A percentile compares a stretch with the other conserved stretches of the same genome.
These are phyloP conservation scores for Penicillium freii DNA, from an alignment of 2,329 filamentous ascomycete species.

Conservation along the genomic window DNA sequence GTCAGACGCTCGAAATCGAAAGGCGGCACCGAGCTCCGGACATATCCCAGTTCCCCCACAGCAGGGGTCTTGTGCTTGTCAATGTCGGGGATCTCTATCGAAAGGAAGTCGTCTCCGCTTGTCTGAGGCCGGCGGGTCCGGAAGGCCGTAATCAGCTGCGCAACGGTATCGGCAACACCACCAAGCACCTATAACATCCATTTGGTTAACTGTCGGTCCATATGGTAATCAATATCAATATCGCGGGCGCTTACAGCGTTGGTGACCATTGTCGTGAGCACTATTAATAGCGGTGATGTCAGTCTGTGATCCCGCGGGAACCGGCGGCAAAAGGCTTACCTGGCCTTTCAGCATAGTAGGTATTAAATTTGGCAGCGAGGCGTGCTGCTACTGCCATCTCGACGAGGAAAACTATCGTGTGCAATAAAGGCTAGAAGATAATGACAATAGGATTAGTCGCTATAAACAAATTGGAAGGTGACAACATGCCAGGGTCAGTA, in stretches of 20 bases:
- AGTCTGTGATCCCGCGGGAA: conserved; percentile 9
- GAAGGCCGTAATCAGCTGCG: conserved; percentile 85
- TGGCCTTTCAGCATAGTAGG: conserved; percentile 87
- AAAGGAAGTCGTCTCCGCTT: conserved; percentile 65
- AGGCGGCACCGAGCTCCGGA: conserved; percentile 65
- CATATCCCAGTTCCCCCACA: conserved; percentile 64
- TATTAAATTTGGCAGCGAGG: conserved; percentile 83
- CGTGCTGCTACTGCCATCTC: conserved; percentile 84
- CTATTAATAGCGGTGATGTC: conserved; percentile 43
- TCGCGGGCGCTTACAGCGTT: conserved; percentile 66
- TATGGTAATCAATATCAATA: not conserved
- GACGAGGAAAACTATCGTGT: conserved; percentile 78
- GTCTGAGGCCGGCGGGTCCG: conserved; percentile 59
- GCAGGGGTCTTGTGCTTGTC: conserved; percentile 73
- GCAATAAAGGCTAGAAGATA: conserved; percentile 71
- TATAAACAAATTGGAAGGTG: not conserved
- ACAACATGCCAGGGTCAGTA: not conserved
- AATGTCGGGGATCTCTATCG: conserved; percentile 85
- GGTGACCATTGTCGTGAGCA: conserved; percentile 98
- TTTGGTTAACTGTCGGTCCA: conserved; percentile 12
- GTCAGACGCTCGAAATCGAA: conserved; percentile 96
- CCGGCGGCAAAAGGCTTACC: conserved; percentile 50
- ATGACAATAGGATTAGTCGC: conserved; percentile 16
- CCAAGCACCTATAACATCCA: conserved; percentile 63
- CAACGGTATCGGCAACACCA: conserved; percentile 93